A percentile compares a stretch with the other conserved stretches of the same genome.
Conservation (phyloP, 257 asterid genomes). For the Eustoma russellianum region DNA sequence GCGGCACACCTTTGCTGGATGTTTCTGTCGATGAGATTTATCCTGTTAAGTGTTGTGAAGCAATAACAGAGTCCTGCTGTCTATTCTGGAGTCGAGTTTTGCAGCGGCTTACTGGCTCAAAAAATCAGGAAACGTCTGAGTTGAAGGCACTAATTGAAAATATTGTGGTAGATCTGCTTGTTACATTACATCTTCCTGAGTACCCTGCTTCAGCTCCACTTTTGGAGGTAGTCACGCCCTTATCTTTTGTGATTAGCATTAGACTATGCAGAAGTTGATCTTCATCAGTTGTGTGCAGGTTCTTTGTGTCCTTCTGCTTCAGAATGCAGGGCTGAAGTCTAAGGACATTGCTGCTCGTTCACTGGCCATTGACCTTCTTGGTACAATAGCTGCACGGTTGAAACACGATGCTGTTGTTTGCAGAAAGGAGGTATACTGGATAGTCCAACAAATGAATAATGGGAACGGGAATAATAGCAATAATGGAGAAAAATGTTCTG, state of each 20-base stretch:
- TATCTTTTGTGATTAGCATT: conserved; percentile 10
- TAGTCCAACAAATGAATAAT: conserved; percentile 48
- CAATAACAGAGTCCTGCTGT: conserved; percentile 89
- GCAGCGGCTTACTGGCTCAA: conserved; percentile 76
- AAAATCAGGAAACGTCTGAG: conserved; percentile 86
- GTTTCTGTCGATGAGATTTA: conserved; percentile 57
- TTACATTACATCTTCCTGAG: conserved; percentile 86
- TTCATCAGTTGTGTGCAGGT: conserved; percentile 54
- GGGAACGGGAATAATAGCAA: conserved; percentile 25
- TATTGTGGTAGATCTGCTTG: conserved; percentile 85
- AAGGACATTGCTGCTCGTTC: conserved; percentile 86
- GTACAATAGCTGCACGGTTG: conserved; percentile 93
- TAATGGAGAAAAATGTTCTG: conserved; percentile 53
- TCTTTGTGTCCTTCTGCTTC: conserved; percentile 90
- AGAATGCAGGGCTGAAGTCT: conserved; percentile 90
- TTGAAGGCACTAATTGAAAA: conserved; percentile 85
- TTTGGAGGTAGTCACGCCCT: conserved; percentile 51
- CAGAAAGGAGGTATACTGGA: conserved; percentile 77
- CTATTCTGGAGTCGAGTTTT: conserved; percentile 99
- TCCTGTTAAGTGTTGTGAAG: conserved; percentile 78
- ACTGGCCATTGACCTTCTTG: conserved; percentile 98
- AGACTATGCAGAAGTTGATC: conserved; percentile 5
- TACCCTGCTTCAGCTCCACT: conserved; percentile 94
- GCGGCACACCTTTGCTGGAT: conserved; percentile 55
- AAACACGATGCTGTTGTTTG: conserved; percentile 76